phyloP scores from a whole-genome alignment of 1,284 basidiomycete genomes.

The Pseudozyma thailandica region DNA sequence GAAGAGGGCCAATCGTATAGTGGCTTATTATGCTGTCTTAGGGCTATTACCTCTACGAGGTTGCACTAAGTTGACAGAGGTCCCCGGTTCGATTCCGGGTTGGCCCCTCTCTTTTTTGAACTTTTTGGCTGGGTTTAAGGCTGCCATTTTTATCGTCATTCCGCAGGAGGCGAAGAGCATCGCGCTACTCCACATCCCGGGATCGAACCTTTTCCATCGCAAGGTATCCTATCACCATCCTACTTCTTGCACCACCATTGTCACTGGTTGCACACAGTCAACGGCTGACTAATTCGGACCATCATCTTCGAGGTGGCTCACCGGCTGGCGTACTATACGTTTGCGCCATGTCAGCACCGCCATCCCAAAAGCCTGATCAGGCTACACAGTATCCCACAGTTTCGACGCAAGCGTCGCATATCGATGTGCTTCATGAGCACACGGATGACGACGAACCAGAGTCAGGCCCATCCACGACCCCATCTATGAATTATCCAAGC shows the following conservation, averaged over 20 bases:
- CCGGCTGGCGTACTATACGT: too few relatives aligned
- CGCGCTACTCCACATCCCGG: not conserved
- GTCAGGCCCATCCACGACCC: not conserved
- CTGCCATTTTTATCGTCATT: not conserved
- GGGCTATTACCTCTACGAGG: constrained; percentile 9
- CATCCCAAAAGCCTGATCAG: not conserved
- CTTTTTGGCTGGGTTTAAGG: not conserved
- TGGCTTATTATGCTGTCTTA: constrained; percentile 60
- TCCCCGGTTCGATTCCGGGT: constrained; percentile 42
- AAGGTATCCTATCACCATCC: too few relatives aligned
- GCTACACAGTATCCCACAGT: constrained; percentile 11
- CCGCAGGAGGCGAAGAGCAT: too few relatives aligned
- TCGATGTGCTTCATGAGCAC: constrained; percentile 9
- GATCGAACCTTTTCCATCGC: not conserved
- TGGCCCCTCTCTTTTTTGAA: constrained; percentile 23
- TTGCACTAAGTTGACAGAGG: constrained; percentile 42
- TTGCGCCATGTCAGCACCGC: constrained; percentile 10
- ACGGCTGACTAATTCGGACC: too few relatives aligned
- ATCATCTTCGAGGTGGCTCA: not conserved
- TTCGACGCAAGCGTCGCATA: constrained; percentile 23
- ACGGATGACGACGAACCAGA: not conserved
- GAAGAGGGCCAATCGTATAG: constrained; percentile 46
- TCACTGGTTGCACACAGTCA: too few relatives aligned
- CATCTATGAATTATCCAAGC: not conserved
- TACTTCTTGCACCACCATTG: too few relatives aligned